Conservation (phyloP, 1,284 basidiomycete genomes). For the Naganishia cerealis region DNA sequence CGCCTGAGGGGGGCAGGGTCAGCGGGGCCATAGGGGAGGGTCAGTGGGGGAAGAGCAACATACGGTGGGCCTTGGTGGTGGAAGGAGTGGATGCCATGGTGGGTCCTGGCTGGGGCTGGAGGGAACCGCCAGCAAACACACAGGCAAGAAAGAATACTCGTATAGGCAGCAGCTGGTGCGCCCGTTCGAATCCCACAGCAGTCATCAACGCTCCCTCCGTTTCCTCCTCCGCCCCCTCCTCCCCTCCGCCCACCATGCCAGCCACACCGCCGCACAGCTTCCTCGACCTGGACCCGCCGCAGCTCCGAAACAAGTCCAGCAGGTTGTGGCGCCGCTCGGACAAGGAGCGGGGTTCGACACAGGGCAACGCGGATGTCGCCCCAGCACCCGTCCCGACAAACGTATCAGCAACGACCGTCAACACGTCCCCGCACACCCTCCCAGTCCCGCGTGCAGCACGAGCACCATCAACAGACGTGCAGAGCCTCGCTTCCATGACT, state of each 20-base stretch:
- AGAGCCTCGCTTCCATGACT: neutral
- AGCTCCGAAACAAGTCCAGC: no score
- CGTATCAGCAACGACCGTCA: neutral
- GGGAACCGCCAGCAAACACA: neutral
- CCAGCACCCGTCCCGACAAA: no score
- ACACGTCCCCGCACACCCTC: neutral
- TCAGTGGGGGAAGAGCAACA: neutral
- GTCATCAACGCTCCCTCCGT: neutral
- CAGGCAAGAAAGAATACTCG: neutral
- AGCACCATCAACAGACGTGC: neutral
- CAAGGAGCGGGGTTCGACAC: no score
- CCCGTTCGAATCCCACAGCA: neutral
- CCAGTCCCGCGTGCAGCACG: neutral
- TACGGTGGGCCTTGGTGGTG: conserved; percentile 12
- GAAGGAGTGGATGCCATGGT: conserved; percentile 5
- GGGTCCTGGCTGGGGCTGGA: neutral
- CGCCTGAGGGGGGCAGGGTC: neutral
- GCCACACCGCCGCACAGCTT: neutral
- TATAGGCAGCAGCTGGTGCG: neutral
- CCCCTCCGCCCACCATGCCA: neutral
- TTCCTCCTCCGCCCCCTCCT: neutral
- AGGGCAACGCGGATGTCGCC: neutral
- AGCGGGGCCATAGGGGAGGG: neutral
- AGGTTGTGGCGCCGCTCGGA: no score
- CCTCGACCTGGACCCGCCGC: no score